A percentile compares a stretch with the other conserved stretches of the same genome.
These are phyloP conservation scores for Aureobasidium namibiae DNA, from an alignment of 2,329 filamentous ascomycete species.

Conservation along the genomic window DNA sequence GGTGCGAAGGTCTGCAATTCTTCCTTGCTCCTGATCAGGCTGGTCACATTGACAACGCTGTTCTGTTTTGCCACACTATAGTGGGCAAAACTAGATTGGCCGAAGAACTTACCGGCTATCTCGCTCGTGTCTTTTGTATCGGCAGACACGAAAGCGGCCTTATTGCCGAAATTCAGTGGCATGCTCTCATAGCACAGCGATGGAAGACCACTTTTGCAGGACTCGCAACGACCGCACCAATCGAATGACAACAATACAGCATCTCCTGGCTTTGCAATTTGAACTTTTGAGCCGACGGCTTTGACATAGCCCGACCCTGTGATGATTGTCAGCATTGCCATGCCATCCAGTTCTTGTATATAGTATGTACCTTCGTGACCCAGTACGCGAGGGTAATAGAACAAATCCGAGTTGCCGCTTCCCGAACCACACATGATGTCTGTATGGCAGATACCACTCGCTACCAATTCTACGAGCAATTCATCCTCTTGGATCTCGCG, in stretches of 20 bases:
- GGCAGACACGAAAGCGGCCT: slow-evolving; percentile 21
- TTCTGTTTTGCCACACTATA: slow-evolving; percentile 32
- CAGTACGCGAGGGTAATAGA: slow-evolving; percentile 40
- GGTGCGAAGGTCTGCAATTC: slow-evolving; percentile 37
- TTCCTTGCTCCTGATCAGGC: slow-evolving; percentile 29
- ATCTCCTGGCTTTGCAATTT: slow-evolving; percentile 36
- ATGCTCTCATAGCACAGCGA: slow-evolving; percentile 44
- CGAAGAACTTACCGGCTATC: slow-evolving; percentile 39
- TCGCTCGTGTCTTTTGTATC: slow-evolving; percentile 20
- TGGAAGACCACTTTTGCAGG: slow-evolving; percentile 38
- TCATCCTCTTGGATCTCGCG: slow-evolving; percentile 37
- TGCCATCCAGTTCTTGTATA: not conserved
- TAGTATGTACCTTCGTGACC: slow-evolving; percentile 43
- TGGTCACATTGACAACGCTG: slow-evolving; percentile 35
- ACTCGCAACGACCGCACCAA: slow-evolving; percentile 40
- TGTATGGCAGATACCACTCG: slow-evolving; percentile 46
- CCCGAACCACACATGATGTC: slow-evolving; percentile 41
- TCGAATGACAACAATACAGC: slow-evolving; percentile 41
- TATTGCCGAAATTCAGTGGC: slow-evolving; percentile 36
- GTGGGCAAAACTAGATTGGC: slow-evolving; percentile 38
- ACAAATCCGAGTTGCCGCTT: slow-evolving; percentile 26
- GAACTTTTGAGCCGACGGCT: slow-evolving; percentile 34
- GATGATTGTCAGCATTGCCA: not conserved
- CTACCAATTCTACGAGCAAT: slow-evolving; percentile 45
- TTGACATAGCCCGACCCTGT: slow-evolving; percentile 41